Percentiles rank a stretch among this genome's conserved stretches.
phyloP scores from a whole-genome alignment of 257 asterid species.

The Solanum corneliomulleri region DNA sequence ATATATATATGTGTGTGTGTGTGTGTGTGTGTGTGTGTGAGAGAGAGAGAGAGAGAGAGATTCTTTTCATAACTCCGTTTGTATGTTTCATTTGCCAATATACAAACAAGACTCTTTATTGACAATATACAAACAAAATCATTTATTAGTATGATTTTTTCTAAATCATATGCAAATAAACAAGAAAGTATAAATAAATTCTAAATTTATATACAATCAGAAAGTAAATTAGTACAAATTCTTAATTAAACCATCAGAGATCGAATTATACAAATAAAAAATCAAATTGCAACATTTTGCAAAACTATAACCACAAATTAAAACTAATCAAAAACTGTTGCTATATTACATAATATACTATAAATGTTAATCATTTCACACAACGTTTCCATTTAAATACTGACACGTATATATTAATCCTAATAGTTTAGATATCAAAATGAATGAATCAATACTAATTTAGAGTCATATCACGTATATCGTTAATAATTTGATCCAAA shows the following conservation, averaged over 20 bases:
- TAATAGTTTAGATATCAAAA: neutral
- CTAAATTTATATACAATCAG: neutral
- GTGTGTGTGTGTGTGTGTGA: no score
- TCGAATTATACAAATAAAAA: no score
- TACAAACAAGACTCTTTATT: neutral
- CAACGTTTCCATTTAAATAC: neutral
- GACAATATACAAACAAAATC: no score
- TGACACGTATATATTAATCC: neutral
- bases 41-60: no score
- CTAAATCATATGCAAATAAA: neutral
- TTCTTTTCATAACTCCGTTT: no score
- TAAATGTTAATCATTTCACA: neutral
- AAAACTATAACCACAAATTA: no score
- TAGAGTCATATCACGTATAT: neutral
- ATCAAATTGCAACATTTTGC: no score
- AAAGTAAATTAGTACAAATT: no score
- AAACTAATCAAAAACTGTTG: no score
- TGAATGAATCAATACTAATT: neutral
- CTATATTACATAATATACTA: no score
- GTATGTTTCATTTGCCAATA: neutral
- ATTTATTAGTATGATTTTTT: no score
- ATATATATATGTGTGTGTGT: no score
- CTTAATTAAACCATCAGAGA: accelerated
- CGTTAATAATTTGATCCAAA: neutral
- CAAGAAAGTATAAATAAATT: neutral